These are phyloP conservation scores for Panicum miliaceum DNA, from an alignment of 176 grass and related monocot species.

Conservation along the genomic window DNA sequence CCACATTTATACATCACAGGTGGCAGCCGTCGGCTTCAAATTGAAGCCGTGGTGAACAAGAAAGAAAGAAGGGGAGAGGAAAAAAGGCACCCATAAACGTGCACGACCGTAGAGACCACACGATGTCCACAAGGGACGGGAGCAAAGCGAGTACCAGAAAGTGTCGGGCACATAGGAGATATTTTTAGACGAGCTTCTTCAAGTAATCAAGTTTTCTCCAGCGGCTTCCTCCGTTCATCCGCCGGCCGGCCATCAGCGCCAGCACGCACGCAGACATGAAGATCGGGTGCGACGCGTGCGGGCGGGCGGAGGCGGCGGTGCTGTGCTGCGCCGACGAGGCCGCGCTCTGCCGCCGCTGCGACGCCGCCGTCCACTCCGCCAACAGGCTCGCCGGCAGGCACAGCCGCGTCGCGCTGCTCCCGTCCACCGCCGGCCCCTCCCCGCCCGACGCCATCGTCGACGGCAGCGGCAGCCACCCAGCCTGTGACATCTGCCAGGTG, in stretches of 20 bases:
- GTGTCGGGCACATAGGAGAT: not conserved
- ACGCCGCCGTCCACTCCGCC: slow-evolving; percentile 75
- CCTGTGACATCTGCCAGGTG: slow-evolving; percentile 89
- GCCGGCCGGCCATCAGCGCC: no score
- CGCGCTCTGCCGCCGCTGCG: slow-evolving; percentile 77
- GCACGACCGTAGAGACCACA: not conserved
- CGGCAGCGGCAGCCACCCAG: slow-evolving; percentile 1
- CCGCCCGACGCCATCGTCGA: not conserved
- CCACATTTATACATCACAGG: not conserved
- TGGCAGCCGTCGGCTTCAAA: not conserved
- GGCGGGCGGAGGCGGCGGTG: slow-evolving; percentile 65
- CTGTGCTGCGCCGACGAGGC: slow-evolving; percentile 94
- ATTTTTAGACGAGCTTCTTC: not conserved
- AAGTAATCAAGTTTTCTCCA: not conserved
- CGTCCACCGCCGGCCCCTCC: not conserved
- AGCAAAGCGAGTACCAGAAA: not conserved
- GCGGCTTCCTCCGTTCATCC: not conserved
- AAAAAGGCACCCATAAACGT: not conserved
- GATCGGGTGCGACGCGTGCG: slow-evolving; percentile 82
- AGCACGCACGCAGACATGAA: slow-evolving; percentile 43
- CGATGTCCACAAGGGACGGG: not conserved
- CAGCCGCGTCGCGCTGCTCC: slow-evolving; percentile 69
- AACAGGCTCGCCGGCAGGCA: slow-evolving; percentile 88
- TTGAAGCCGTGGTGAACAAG: slow-evolving; percentile 13
- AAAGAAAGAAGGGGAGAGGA: slow-evolving; percentile 3